Evolutionary conservation across 768 basidiomycete genomes (phyloP), one percentile per base, ranked within the genome.

Genomic region (Tubosaeta sp.): DNA sequence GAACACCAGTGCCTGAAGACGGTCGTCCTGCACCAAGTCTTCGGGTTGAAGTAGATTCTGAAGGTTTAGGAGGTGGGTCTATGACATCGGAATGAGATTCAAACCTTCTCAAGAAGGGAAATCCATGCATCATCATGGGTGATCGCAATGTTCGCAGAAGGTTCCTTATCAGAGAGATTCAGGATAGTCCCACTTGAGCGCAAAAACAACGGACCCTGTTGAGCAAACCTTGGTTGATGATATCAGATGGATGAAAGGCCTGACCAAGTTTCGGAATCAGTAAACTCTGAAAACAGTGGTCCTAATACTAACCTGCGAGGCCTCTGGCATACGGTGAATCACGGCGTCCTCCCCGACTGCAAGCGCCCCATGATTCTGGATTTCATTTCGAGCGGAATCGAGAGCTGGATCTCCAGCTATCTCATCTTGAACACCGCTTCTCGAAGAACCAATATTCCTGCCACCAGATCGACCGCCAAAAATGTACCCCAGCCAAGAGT

Each of bases 191-290:
- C 3, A n/a, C 37, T 38, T n/a, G n/a, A n/a, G 13, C 22, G 0
- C 13, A 2, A 11, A 13, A 25, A n/a, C 46, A 34, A 46, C 34
- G 11, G 1, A 51, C 50, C 48, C 49, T 44, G 2, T 37, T 10
- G 7, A 49, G 26, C 5, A 55, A 14, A 55, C 34, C 34, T 45
- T 17, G 43, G 25, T 52, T 55, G 35, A 58, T 58, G 12, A 35
- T 32, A 11, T 49, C 53, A 5, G 53, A 58, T 3, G 58, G 55
- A 48, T 59, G 55, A 33, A 54, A 57, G 1, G 37, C 32, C 52
- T 49, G 33, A 7, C 27, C 45, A 14, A 19, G 26, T 43, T 43
- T 12, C 42, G 4, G 6, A 4, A 27, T 37, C 3, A 9, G 34
- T 22, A 14, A 13, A 45, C 16, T 14, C 8, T 29, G 11, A 1